phyloP scores from a whole-genome alignment of 2,329 filamentous ascomycete species.

The Pyrenophora graminea region DNA sequence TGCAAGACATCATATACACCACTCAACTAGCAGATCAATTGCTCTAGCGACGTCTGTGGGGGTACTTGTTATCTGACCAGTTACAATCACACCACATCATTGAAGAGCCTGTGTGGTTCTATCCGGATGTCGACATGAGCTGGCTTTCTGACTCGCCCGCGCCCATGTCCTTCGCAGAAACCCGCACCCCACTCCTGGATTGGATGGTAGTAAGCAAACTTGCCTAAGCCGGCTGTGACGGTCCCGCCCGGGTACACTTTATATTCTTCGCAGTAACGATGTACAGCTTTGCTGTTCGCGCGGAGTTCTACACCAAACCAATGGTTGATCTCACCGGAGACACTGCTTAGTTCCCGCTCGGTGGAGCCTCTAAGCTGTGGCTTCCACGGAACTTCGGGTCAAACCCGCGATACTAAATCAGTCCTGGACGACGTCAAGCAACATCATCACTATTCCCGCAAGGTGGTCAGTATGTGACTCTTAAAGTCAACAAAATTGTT shows the following conservation, averaged over 20 bases:
- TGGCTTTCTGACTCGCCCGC: neutral
- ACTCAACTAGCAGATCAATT: neutral
- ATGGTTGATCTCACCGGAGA: neutral
- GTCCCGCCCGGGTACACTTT: neutral
- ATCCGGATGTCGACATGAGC: neutral
- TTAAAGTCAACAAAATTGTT: neutral
- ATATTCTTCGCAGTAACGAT: neutral
- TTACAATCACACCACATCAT: slow-evolving; percentile 1
- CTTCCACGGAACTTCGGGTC: neutral
- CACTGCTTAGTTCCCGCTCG: neutral
- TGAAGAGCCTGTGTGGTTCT: neutral
- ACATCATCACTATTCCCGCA: neutral
- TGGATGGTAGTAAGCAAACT: neutral
- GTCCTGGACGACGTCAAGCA: neutral
- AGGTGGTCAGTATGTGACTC: neutral
- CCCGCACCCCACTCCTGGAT: neutral
- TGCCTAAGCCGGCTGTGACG: neutral
- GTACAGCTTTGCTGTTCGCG: neutral
- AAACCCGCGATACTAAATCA: neutral
- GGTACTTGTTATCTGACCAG: neutral
- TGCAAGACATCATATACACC: neutral
- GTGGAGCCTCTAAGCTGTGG: neutral
- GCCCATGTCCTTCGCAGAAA: neutral
- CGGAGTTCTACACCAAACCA: neutral
- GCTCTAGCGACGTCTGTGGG: neutral